These are phyloP conservation scores for Neofusicoccum sp. DNA, from an alignment of 2,329 filamentous ascomycete genomes.

Conservation along the genomic window DNA sequence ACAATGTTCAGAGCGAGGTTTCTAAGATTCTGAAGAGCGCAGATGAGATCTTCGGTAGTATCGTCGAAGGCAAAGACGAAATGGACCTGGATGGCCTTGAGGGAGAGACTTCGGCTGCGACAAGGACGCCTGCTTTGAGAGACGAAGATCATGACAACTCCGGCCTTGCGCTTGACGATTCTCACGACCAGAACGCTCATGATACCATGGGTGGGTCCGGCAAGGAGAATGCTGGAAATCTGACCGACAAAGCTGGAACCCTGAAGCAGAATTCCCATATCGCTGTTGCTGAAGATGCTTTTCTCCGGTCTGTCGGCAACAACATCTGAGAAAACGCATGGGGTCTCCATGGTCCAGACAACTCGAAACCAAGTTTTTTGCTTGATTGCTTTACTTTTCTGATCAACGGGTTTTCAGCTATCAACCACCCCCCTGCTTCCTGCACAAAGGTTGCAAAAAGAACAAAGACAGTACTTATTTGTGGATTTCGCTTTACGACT, in stretches of 20 bases:
- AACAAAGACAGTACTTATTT: no score
- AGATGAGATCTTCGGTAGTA: neutral
- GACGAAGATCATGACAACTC: neutral
- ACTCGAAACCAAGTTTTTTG: no score
- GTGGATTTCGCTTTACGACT: no score
- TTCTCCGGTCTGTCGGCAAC: neutral
- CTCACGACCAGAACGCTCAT: neutral
- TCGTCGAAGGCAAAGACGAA: conserved; percentile 5
- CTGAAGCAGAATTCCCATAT: neutral
- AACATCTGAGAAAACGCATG: neutral
- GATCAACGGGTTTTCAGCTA: no score
- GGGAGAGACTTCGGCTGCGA: neutral
- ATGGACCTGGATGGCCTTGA: neutral
- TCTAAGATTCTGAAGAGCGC: neutral
- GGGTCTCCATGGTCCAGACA: neutral
- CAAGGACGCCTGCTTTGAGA: neutral
- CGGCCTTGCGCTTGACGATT: neutral
- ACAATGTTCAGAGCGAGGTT: neutral
- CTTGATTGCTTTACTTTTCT: no score
- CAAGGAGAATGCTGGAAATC: neutral
- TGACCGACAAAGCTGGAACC: neutral
- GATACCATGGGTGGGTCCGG: neutral
- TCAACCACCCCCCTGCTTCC: no score
- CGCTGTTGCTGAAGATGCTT: neutral
- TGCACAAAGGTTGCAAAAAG: no score